phyloP scores from a whole-genome alignment of 2,329 filamentous ascomycete genomes.

The Didymella sp. region DNA sequence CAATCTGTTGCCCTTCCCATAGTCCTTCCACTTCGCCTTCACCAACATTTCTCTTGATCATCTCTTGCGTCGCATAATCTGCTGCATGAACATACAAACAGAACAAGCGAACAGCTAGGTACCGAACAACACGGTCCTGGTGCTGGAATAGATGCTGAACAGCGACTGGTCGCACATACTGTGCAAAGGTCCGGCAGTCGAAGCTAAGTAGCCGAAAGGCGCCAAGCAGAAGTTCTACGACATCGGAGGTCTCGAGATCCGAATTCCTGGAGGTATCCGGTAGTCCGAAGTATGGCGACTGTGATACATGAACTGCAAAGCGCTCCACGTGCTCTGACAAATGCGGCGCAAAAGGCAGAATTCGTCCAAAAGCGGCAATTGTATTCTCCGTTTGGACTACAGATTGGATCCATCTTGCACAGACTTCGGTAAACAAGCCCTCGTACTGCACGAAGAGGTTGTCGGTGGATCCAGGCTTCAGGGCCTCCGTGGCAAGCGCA shows the following conservation, averaged over 20 bases:
- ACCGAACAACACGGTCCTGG: slow-evolving; percentile 68
- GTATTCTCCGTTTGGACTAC: slow-evolving; percentile 45
- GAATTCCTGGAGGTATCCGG: not conserved
- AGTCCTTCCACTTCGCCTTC: slow-evolving; percentile 68
- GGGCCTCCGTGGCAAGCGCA: slow-evolving; percentile 44
- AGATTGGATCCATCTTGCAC: slow-evolving; percentile 74
- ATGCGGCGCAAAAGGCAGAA: slow-evolving; percentile 83
- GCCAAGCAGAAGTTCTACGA: slow-evolving; percentile 66
- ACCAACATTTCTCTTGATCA: slow-evolving; percentile 71
- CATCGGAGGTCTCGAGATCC: not conserved
- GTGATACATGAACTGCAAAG: slow-evolving; percentile 44
- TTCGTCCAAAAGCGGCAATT: slow-evolving; percentile 76
- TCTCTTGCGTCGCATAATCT: slow-evolving; percentile 76
- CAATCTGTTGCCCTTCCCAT: slow-evolving; percentile 77
- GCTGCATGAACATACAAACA: slow-evolving; percentile 80
- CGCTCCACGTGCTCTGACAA: slow-evolving; percentile 75
- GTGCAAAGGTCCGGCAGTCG: slow-evolving; percentile 72
- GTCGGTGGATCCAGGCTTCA: slow-evolving; percentile 74
- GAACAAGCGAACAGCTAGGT: slow-evolving; percentile 81
- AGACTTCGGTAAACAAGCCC: slow-evolving; percentile 78
- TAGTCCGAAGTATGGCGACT: slow-evolving; percentile 33
- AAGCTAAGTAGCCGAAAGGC: slow-evolving; percentile 81
- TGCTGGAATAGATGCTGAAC: slow-evolving; percentile 73
- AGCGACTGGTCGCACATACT: slow-evolving; percentile 68
- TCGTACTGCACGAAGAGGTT: slow-evolving; percentile 77